Percentiles rank a stretch among this genome's conserved stretches.
Conservation (phyloP, 2,329 filamentous ascomycete genomes). For the Pochonia chlamydosporia region DNA sequence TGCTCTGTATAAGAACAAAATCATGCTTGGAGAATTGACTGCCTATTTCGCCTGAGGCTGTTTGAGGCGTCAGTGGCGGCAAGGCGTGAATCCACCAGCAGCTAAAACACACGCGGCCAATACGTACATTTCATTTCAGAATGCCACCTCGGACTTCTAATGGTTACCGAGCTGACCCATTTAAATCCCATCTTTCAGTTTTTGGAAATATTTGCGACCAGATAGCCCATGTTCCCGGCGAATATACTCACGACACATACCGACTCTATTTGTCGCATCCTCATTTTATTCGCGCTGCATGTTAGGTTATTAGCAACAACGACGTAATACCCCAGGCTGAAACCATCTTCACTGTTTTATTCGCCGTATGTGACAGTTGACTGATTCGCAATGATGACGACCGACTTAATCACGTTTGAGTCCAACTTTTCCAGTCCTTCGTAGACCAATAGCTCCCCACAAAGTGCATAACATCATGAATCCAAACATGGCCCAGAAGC, state of each 20-base stretch:
- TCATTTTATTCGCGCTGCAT: too few relatives aligned
- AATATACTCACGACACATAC: too few relatives aligned
- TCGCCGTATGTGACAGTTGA: too few relatives aligned
- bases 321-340: too few relatives aligned
- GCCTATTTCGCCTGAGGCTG: too few relatives aligned
- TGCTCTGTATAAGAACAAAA: too few relatives aligned
- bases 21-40: too few relatives aligned
- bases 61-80: background rate
- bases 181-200: background rate
- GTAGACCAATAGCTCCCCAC: slow-evolving; percentile 33
- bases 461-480: slow-evolving; percentile 35
- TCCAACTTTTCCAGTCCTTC: slow-evolving; percentile 38
- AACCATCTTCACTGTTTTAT: too few relatives aligned
- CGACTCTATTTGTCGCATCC: too few relatives aligned
- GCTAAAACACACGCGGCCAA: background rate
- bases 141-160: background rate
- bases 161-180: background rate
- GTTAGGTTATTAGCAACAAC: too few relatives aligned
- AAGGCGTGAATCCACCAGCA: background rate
- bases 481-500: slow-evolving; percentile 45
- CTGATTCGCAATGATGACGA: background rate
- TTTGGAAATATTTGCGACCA: background rate
- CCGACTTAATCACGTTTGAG: slow-evolving; percentile 33
- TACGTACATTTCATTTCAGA: background rate
- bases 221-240: too few relatives aligned